These are phyloP conservation scores for Zygnema circumcarinatum DNA, from an alignment of 139 green algal species.

Conservation along the genomic window DNA sequence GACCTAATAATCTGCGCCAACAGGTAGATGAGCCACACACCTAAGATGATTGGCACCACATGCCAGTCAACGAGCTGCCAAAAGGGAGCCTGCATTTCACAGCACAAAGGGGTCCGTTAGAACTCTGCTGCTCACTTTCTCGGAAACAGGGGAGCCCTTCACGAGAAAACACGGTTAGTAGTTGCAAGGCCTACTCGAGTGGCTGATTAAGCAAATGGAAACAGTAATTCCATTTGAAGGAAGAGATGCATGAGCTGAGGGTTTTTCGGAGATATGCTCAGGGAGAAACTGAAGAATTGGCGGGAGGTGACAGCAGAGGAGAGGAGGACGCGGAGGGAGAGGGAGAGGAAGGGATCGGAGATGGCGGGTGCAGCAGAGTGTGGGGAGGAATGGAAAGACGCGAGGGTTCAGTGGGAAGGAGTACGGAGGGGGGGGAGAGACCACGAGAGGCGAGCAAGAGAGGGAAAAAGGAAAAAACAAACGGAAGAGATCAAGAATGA, in stretches of 20 bases:
- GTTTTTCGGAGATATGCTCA: too few relatives aligned
- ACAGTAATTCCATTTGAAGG: too few relatives aligned
- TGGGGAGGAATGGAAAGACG: not conserved
- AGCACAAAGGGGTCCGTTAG: not conserved
- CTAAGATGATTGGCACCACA: not conserved
- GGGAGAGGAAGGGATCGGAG: not conserved
- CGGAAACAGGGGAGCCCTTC: not conserved
- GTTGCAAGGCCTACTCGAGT: too few relatives aligned
- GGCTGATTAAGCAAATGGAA: too few relatives aligned
- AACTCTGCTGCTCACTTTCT: not conserved
- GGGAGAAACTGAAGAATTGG: too few relatives aligned
- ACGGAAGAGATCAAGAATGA: not conserved
- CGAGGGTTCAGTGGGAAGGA: not conserved
- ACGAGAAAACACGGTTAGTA: too few relatives aligned
- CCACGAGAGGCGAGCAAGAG: not conserved
- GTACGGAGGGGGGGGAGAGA: not conserved
- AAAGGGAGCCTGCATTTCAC: conserved; percentile 2
- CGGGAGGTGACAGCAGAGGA: not conserved
- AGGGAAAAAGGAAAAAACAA: not conserved
- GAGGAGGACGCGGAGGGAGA: not conserved
- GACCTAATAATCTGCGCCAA: conserved; percentile 16
- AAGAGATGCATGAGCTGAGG: too few relatives aligned
- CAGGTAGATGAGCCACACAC: conserved; percentile 22
- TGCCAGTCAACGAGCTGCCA: conserved; percentile 29
- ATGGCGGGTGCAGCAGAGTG: too few relatives aligned